Conservation (phyloP, 306 rosid genomes). For the Sesbania bispinosa region DNA sequence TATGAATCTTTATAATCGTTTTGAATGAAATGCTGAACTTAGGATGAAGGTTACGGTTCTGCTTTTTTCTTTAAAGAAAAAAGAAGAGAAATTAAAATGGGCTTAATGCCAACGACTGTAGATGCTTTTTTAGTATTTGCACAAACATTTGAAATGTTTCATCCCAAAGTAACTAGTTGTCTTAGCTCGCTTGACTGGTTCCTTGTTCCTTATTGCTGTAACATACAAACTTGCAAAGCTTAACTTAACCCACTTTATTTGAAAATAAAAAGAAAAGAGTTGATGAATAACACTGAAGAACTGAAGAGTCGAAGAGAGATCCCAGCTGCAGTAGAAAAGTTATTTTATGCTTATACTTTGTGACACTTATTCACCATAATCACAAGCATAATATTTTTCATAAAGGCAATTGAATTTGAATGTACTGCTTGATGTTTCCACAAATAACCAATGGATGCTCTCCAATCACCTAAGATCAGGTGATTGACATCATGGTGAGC, state of each 20-base stretch:
- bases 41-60: conserved; percentile 1
- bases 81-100: not conserved
- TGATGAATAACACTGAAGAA: not conserved
- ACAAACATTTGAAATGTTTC: not conserved
- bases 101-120: not conserved
- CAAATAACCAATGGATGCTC: conserved; percentile 4
- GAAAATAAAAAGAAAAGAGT: not conserved
- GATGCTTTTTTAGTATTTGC: not conserved
- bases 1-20: not conserved
- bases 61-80: not conserved
- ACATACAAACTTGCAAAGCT: too few species aligned
- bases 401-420: not conserved
- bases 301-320: not conserved
- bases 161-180: not conserved
- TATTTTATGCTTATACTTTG: not conserved
- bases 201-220: not conserved
- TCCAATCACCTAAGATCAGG: not conserved
- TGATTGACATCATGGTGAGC: not conserved
- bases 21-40: not conserved
- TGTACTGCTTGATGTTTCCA: conserved; percentile 1
- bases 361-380: not conserved
- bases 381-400: not conserved
- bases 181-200: not conserved
- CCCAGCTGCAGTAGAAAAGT: not conserved
- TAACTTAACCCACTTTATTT: not conserved